Percentiles rank a stretch among this genome's conserved stretches.
Evolutionary conservation across 2,329 filamentous ascomycete genomes (phyloP).

Genomic region (Ascochyta viciae-villosae): DNA sequence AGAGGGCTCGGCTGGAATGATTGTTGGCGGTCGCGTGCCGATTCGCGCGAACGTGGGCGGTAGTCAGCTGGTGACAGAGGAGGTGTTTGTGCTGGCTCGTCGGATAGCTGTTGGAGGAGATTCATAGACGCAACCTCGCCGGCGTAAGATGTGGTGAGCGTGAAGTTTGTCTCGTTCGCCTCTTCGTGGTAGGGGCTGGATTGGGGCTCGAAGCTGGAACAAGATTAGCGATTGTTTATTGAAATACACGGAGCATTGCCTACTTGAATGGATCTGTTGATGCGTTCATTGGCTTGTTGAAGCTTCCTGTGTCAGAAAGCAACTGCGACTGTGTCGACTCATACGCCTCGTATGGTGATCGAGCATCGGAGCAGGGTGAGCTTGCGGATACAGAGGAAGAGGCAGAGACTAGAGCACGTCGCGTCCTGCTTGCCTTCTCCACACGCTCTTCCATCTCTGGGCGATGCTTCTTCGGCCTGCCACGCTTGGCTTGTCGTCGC

Average conservation of each 20-base stretch:
- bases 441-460: conserved; percentile 65
- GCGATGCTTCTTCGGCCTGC: conserved; percentile 68
- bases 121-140: conserved; percentile 42
- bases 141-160: conserved; percentile 36
- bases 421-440: conserved; percentile 63
- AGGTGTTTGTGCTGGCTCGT: conserved; percentile 43
- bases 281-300: conserved; percentile 37
- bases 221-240: conserved; percentile 23
- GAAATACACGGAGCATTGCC: conserved; percentile 1
- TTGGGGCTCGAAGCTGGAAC: conserved; percentile 37
- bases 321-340: conserved; percentile 33
- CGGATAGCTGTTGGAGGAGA: conserved; percentile 46
- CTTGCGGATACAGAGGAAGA: conserved; percentile 44
- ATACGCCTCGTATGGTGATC: conserved; percentile 37
- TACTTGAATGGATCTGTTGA: conserved; percentile 45
- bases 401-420: conserved; percentile 48
- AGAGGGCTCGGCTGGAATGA: conserved; percentile 33
- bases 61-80: conserved; percentile 47
- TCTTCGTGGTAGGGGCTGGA: conserved; percentile 41
- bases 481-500: conserved; percentile 71
- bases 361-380: conserved; percentile 42
- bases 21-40: conserved; percentile 23
- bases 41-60: conserved; percentile 37
- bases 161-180: conserved; percentile 30
- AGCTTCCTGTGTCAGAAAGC: conserved; percentile 34